phyloP scores from a whole-genome alignment of 257 asterid genomes.

The Nicotiana benthamiana region DNA sequence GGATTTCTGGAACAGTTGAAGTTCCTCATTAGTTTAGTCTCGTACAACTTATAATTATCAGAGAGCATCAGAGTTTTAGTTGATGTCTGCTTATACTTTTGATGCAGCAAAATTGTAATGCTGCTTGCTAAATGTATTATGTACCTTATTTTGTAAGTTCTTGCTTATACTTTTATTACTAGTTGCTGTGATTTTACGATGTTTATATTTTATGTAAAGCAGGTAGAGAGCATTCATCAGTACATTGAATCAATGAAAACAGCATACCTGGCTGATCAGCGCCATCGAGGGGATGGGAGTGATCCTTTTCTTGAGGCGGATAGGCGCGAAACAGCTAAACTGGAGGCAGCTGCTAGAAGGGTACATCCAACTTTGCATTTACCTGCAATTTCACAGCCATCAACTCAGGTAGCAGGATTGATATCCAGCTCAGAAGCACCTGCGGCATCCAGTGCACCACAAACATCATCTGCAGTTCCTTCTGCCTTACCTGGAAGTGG shows the following conservation, averaged over 20 bases:
- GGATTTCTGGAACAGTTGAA: not conserved
- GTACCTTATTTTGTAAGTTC: not conserved
- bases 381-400: constrained; percentile 56
- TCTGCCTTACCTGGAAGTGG: constrained; percentile 65
- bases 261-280: constrained; percentile 90
- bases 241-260: constrained; percentile 89
- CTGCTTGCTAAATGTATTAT: not conserved
- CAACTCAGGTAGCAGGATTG: constrained; percentile 42
- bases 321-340: constrained; percentile 84
- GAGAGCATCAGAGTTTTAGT: not conserved
- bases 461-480: constrained; percentile 23
- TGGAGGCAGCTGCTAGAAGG: constrained; percentile 96
- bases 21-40: not conserved
- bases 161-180: not conserved
- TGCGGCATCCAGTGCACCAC: constrained; percentile 44
- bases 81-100: not conserved
- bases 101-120: not conserved
- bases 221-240: constrained; percentile 96
- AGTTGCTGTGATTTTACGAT: not conserved
- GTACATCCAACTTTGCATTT: constrained; percentile 87
- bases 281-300: constrained; percentile 64
- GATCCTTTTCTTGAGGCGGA: constrained; percentile 97
- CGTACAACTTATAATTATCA: not conserved
- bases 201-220: not conserved
- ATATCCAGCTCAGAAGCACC: constrained; percentile 48